Evolutionary conservation across 192 early-diverging fungal genomes (phyloP), one percentile per base, ranked within the genome.

Genomic region (Umbelopsis ramanniana): DNA sequence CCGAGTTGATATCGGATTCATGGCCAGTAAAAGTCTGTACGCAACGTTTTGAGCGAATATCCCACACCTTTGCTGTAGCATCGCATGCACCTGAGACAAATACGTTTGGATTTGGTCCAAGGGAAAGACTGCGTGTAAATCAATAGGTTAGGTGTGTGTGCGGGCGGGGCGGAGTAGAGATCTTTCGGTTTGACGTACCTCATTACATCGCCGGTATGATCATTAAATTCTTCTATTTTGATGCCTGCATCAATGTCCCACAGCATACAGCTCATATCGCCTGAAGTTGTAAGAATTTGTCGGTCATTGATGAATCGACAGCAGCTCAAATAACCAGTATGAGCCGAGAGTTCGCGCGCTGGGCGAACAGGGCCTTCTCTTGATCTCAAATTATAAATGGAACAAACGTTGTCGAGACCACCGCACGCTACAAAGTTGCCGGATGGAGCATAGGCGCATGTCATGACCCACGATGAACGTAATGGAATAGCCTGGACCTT

Each of bases 381-480:
- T 50, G 96, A 95, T 73, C 93, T 94, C 40, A 99, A 83, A 76
- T 97, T 99, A 86, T 97, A 99, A 78, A 99, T 98, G 26, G 96
- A 97, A 84, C 98, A 99, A 74, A 99, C 92, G 83, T 99, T 99
- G 85, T 99, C 98, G 67, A 99, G 89, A 73, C 98, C 98, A 82
- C 98, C 98, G 82, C 98, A 99, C 52, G 98, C 98, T 22, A 99
- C 98, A 85, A 96, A 97, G 81, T 93, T 95, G 26, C 98, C 96
- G 11, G 96, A 97, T 6, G 98, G 98, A 50, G 98, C 95, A 71
- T 98, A 99, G 4, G 98, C 96, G 76, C 97, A 98, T 29, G 98
- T 98, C 98, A 99, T 99, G 76, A 99, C 97, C 98, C 98, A 99
- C 14, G 97, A 98, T 3, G 98, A 99, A 12, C 95, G 93, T 66